Conservation (phyloP, 2,329 filamentous ascomycete genomes). For the Fusarium tricinctum region DNA sequence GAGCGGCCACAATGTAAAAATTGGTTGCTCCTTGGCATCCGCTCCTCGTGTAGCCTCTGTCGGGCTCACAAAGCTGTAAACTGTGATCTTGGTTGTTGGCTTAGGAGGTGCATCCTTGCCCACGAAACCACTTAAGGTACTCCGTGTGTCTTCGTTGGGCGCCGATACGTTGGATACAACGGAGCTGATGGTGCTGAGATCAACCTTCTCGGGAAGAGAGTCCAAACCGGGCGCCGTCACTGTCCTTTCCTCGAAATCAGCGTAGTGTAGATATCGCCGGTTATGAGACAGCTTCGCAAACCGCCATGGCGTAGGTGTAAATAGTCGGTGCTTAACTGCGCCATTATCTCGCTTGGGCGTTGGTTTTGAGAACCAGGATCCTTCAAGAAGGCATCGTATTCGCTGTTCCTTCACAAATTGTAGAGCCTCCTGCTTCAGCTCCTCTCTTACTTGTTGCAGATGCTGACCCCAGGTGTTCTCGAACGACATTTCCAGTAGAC, state of each 20-base stretch:
- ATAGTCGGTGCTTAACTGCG: slow-evolving; percentile 55
- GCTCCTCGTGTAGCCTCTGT: slow-evolving; percentile 55
- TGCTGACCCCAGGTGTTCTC: slow-evolving; percentile 96
- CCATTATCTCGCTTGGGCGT: slow-evolving; percentile 57
- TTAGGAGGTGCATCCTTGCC: slow-evolving; percentile 57
- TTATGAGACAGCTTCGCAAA: slow-evolving; percentile 94
- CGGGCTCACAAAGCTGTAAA: slow-evolving; percentile 77
- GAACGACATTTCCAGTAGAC: slow-evolving; percentile 89
- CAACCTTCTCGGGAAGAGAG: slow-evolving; percentile 82
- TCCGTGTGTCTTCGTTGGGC: slow-evolving; percentile 65
- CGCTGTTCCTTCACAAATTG: slow-evolving; percentile 98
- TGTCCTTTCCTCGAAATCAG: slow-evolving; percentile 79
- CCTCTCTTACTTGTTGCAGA: slow-evolving; percentile 89
- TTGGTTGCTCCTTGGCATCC: slow-evolving; percentile 73
- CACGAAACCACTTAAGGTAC: slow-evolving; percentile 60
- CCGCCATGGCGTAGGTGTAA: slow-evolving; percentile 75
- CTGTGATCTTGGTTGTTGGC: slow-evolving; percentile 87
- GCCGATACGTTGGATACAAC: slow-evolving; percentile 93
- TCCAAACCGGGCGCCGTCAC: slow-evolving; percentile 79
- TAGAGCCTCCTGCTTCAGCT: slow-evolving; percentile 89
- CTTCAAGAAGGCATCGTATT: slow-evolving; percentile 87
- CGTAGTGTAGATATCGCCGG: slow-evolving; percentile 89
- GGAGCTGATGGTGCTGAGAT: slow-evolving; percentile 88
- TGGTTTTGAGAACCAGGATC: slow-evolving; percentile 84
- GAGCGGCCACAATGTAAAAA: slow-evolving; percentile 86